phyloP scores from a whole-genome alignment of 768 basidiomycete species.

The Naganishia randhawae region DNA sequence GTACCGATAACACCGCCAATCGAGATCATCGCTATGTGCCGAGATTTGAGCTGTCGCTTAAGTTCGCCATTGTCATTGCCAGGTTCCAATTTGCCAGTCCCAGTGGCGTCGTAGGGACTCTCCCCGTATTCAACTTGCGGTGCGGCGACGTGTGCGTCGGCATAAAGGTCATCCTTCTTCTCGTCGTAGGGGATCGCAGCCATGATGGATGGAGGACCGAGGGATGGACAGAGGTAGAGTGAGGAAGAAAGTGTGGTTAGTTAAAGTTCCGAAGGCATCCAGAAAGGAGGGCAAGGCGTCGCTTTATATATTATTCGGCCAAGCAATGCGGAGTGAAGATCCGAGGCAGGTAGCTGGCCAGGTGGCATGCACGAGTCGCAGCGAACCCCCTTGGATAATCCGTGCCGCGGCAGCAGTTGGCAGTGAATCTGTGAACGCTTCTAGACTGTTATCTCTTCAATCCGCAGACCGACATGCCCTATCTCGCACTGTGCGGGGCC shows the following conservation, averaged over 20 bases:
- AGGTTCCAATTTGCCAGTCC: too few relatives aligned
- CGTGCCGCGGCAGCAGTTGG: too few relatives aligned
- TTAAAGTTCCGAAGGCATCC: not conserved
- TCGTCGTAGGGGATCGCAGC: slow-evolving; percentile 23
- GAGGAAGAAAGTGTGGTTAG: not conserved
- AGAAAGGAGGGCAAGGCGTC: not conserved
- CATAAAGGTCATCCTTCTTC: slow-evolving; percentile 20
- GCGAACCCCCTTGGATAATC: too few relatives aligned
- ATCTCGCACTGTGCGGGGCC: slow-evolving; percentile 3
- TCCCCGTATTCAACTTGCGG: slow-evolving; percentile 23
- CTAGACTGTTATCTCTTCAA: not conserved
- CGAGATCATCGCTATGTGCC: slow-evolving; percentile 21
- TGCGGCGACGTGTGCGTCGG: slow-evolving; percentile 24
- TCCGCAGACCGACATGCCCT: not conserved
- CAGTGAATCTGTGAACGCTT: too few relatives aligned
- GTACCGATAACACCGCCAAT: slow-evolving; percentile 54
- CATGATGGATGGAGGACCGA: slow-evolving; percentile 24
- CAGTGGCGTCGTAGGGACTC: slow-evolving; percentile 5
- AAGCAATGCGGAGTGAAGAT: not conserved
- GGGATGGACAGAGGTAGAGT: not conserved
- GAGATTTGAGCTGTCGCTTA: slow-evolving; percentile 27
- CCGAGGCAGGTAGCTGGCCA: not conserved
- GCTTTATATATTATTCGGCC: not conserved
- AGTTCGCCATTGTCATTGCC: too few relatives aligned
- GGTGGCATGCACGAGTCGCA: too few relatives aligned